Evolutionary conservation across 768 basidiomycete genomes (phyloP).

Genomic region (Leccinum subtestaceum): DNA sequence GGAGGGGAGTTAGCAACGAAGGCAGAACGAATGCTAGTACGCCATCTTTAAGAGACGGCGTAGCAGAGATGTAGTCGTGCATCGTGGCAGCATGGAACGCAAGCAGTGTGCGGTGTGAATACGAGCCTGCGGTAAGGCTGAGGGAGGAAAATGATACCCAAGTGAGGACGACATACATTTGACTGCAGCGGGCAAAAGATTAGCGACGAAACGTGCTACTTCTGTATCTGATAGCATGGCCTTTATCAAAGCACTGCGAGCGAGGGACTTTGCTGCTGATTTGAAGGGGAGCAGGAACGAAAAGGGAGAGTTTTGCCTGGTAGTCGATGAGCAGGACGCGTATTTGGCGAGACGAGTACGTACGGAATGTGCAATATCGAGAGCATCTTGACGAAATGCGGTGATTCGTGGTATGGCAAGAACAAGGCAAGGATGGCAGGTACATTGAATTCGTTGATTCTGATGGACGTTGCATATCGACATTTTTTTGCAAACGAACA

Average conservation of each 20-base stretch:
- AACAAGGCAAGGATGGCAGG: constrained; percentile 75
- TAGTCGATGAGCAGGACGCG: constrained; percentile 1
- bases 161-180: constrained; percentile 33
- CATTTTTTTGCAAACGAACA: neutral
- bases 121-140: constrained; percentile 28
- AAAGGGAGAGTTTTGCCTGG: constrained; percentile 61
- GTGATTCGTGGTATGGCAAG: constrained; percentile 91
- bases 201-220: constrained; percentile 67
- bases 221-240: constrained; percentile 74
- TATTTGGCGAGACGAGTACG: constrained; percentile 18
- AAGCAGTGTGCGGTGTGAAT: constrained; percentile 66
- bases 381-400: constrained; percentile 91
- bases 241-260: constrained; percentile 67
- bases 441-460: constrained; percentile 93
- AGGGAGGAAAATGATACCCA: neutral
- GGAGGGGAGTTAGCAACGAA: constrained; percentile 58
- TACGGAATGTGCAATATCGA: constrained; percentile 79
- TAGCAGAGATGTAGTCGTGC: constrained; percentile 72
- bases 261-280: constrained; percentile 68
- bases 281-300: constrained; percentile 73
- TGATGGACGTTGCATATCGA: constrained; percentile 29
- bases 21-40: constrained; percentile 63
- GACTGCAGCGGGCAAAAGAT: constrained; percentile 59
- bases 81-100: constrained; percentile 80
- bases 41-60: constrained; percentile 59